Evolutionary conservation across 352 stramenopile species (phyloP), one percentile per base, ranked within the genome.

Genomic region (Globisporangium nunn): DNA sequence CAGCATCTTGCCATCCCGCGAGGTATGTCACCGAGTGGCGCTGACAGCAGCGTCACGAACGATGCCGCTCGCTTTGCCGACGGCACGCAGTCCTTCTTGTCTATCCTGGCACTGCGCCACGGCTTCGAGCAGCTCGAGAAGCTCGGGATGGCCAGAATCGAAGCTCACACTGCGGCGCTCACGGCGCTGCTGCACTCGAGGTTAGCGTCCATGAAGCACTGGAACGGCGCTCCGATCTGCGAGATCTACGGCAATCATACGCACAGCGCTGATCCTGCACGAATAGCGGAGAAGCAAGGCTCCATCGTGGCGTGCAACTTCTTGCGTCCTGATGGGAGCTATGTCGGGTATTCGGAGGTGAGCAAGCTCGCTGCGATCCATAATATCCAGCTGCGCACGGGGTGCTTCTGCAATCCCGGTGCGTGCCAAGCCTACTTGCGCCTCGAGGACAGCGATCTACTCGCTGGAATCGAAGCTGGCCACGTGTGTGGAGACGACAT

Each of bases 371-470:
- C 82, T 4, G 67, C 72, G 29, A 78, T 90, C 18, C 72, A 90
- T 54, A 69, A 74, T 17, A 85, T 92, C 47, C 78, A 81, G 47
- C 54, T 92, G 18, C 74, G 82, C n/a, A 86, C 72, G 17, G 82
- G 82, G 15, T 92, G 82, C 54, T 89, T 90, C 52, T 92, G 82
- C 50, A 92, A 90, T 52, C 78, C 82, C n/a, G 82, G 78, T 2
- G 82, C 82, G 18, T 92, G 82, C 17, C 78, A 92, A 47, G 61
- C 70, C 49, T 86, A 89, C 54, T 64, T 92, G 10, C 60, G 60
- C 0, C 65, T 89, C 35, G 66, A 68, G 14, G 74, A 88, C 33
- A 57, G 62, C 5, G 72, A 90, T 40, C 51, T 89, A 29, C 55
- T 85, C 50, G 67, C 71, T 2, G 74, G 73, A 29, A 83, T 88